phyloP scores from a whole-genome alignment of 768 basidiomycete genomes.

The Clavaria fumosa region DNA sequence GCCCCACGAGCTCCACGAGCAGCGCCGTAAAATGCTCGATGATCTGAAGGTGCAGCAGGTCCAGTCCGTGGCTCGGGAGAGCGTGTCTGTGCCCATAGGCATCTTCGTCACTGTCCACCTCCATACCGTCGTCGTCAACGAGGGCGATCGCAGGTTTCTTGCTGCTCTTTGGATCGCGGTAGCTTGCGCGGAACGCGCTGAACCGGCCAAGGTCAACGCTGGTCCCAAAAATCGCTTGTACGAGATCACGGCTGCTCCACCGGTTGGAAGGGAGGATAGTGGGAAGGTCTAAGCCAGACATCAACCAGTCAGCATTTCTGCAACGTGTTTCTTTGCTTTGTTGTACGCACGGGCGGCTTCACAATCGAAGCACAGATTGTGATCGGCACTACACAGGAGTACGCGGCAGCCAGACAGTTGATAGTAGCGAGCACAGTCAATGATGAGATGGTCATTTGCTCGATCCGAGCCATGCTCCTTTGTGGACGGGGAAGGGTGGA shows the following conservation, averaged over 20 bases:
- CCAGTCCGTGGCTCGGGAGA: constrained; percentile 40
- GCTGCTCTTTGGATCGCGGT: constrained; percentile 15
- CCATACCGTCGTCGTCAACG: constrained; percentile 33
- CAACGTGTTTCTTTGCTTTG: too few species aligned
- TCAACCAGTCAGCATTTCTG: too few species aligned
- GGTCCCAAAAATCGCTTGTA: constrained; percentile 28
- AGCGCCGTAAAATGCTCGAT: constrained; percentile 53
- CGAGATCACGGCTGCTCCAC: constrained; percentile 41
- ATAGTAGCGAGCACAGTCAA: constrained; percentile 56
- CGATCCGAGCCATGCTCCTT: constrained; percentile 21
- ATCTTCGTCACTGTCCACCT: constrained; percentile 51
- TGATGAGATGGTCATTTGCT: constrained; percentile 53
- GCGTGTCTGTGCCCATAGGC: constrained; percentile 19
- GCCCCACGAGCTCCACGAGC: constrained; percentile 40
- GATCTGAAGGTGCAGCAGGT: constrained; percentile 51
- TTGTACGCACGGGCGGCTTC: constrained; percentile 28
- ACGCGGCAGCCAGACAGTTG: constrained; percentile 28
- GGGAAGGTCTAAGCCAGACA: constrained; percentile 18
- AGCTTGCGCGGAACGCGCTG: constrained; percentile 25
- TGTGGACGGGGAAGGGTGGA: too few species aligned
- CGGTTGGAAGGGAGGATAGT: constrained; percentile 23
- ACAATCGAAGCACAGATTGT: constrained; percentile 42
- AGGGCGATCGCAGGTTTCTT: constrained; percentile 1
- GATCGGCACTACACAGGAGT: constrained; percentile 54
- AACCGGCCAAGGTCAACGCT: constrained; percentile 25